Evolutionary conservation across 129 eudicot species (phyloP).

Genomic region (Oenanthe sinensis): DNA sequence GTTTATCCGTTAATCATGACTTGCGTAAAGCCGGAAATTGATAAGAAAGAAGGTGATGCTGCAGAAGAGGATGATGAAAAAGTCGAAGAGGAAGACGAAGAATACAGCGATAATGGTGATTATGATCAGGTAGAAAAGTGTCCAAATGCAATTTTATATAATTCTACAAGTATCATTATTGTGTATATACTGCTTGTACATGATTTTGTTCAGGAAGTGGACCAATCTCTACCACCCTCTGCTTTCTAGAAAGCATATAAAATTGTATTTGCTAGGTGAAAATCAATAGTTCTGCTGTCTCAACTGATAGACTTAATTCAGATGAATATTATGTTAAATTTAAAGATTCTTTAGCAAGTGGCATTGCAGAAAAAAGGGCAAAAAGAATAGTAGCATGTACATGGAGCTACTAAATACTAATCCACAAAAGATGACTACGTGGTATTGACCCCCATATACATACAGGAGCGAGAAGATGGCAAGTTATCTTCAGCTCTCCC

Average conservation of each 20-base stretch:
- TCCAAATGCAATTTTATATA: no score
- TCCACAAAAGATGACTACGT: no score
- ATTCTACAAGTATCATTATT: neutral
- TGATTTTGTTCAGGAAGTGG: neutral
- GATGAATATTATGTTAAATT: neutral
- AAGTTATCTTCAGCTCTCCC: neutral
- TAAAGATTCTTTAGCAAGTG: neutral
- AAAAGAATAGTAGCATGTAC: no score
- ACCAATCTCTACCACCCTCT: neutral
- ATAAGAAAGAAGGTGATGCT: constrained; percentile 30
- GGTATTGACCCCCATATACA: no score
- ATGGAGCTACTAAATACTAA: no score
- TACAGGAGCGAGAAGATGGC: no score
- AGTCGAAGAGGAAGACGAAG: constrained; percentile 52
- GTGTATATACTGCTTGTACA: no score
- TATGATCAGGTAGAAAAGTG: constrained; percentile 38
- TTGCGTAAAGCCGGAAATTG: constrained; percentile 42
- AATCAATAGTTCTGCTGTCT: no score
- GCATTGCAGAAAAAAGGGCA: neutral
- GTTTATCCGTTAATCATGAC: neutral
- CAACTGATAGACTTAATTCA: no score
- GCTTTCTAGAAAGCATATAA: neutral
- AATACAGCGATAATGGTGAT: constrained; percentile 38
- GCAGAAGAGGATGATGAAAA: constrained; percentile 49
- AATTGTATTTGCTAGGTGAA: neutral